Percentiles rank a stretch among this genome's conserved stretches.
phyloP scores from a whole-genome alignment of 352 stramenopile genomes.

The Pythium vanterpoolii region DNA sequence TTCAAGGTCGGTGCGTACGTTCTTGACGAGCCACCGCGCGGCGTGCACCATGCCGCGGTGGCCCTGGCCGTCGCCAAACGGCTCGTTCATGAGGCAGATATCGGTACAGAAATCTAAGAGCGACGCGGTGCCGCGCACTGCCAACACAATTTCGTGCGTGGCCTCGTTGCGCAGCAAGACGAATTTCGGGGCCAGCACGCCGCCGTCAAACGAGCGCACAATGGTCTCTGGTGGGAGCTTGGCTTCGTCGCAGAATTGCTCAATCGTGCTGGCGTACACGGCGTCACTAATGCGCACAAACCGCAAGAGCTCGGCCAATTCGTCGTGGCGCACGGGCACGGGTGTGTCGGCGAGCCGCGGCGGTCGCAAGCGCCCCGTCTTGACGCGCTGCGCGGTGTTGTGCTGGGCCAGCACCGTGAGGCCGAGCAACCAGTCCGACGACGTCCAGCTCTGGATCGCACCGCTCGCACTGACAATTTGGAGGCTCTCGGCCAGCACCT shows the following conservation, averaged over 20 bases:
- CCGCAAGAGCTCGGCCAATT: conserved; percentile 32
- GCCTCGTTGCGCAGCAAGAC: conserved; percentile 56
- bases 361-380: conserved; percentile 5
- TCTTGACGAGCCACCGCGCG: conserved; percentile 59
- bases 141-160: conserved; percentile 39
- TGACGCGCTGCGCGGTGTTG: conserved; percentile 42
- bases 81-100: conserved; percentile 72
- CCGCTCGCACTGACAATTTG: conserved; percentile 52
- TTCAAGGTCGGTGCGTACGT: conserved; percentile 48
- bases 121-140: conserved; percentile 54
- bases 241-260: conserved; percentile 55
- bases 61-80: conserved; percentile 60
- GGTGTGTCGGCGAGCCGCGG: conserved; percentile 5
- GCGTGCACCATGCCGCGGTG: conserved; percentile 84
- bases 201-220: conserved; percentile 48
- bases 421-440: conserved; percentile 76
- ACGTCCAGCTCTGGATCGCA: conserved; percentile 65
- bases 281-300: conserved; percentile 65
- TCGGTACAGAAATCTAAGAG: conserved; percentile 84
- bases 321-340: not conserved
- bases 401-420: conserved; percentile 75
- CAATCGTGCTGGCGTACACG: conserved; percentile 57
- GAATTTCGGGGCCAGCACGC: conserved; percentile 80
- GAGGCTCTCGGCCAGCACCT: conserved; percentile 71
- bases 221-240: conserved; percentile 34